Base-by-base conservation (phyloP, 352 stramenopile genomes). In the Phytophthora fragariaefolia region DNA sequence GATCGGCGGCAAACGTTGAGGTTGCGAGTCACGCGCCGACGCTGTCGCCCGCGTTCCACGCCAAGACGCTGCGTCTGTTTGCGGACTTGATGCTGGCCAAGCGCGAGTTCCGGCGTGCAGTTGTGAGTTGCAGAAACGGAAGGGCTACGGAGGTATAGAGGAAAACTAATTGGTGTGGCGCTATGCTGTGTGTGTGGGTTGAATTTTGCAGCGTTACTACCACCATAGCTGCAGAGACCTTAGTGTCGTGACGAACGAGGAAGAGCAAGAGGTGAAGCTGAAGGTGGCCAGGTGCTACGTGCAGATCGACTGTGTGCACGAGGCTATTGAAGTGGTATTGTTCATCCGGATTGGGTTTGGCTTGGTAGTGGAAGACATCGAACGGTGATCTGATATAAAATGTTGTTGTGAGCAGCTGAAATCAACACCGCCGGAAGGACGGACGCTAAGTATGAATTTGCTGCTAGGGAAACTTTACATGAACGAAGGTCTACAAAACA, bases 221-320 rank as follows among this genome's bases (percentile, higher is more conserved):
- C 63, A 49, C 54, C 45, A 58, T 13, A 79, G 71, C 27, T 76
- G 71, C 50, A 64, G 58, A 51, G 67, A 76, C 30, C 49, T 52
- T 8, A 63, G 30, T 24, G 58, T 59, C 9, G 30, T 76, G 47
- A 70, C 58, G 48, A 68, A 52, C 1, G 57, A 76, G 24, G 46
- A 73, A 42, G 62, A 79, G 24, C 27, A 73, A 22, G 58, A 73
- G 17, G 51, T 83, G 34, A 82, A 82, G 36, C 63, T 90, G 18
- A 88, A 90, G 46, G 77, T 93, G n/a, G 84, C 83, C n/a, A 69
- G 80, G 57, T 91, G 85, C 62, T 87, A 85, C 74, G 74, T 87
- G 51, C 70, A 80, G 26, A 69, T 95, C 9, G 75, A 86, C 8
- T 74, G 76, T 17, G 57, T 67, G 38, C 77, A 90, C 42, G 73